Percentiles rank a stretch among this genome's conserved stretches.
phyloP scores from a whole-genome alignment of 306 rosid species.

The Myrica gale region DNA sequence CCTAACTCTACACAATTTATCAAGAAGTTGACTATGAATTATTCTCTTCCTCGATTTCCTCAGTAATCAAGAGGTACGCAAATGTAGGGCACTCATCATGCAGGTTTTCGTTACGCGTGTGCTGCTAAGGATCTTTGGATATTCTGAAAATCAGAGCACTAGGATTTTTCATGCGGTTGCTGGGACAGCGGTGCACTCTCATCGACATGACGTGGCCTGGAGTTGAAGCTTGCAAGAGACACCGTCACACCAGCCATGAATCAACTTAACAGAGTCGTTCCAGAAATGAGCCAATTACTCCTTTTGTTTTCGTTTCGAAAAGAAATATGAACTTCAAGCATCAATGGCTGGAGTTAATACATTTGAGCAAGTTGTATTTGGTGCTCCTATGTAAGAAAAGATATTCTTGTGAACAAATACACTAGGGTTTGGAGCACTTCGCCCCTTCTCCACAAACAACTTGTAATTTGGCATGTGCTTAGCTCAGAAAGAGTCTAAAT shows the following conservation, averaged over 20 bases:
- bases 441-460: no score
- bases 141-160: not conserved
- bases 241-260: not conserved
- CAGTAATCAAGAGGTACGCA: constrained; percentile 1
- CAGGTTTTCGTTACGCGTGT: constrained; percentile 12
- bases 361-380: no score
- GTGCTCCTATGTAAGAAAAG: no score
- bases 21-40: not conserved
- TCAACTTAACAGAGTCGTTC: not conserved
- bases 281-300: not conserved
- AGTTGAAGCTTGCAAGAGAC: not conserved
- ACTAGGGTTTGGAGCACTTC: no score
- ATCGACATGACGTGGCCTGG: not conserved
- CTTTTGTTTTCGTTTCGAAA: not conserved
- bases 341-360: not conserved
- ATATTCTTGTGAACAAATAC: no score
- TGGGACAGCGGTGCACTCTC: constrained; percentile 7
- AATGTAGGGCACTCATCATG: constrained; percentile 21
- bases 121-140: constrained; percentile 8
- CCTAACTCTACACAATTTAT: constrained; percentile 2
- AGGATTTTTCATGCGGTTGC: not conserved
- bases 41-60: constrained; percentile 4
- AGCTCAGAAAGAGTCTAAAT: no score
- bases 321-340: constrained; percentile 1
- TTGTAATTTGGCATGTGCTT: no score